phyloP scores from a whole-genome alignment of 306 rosid species.

The Cucurbita maxima region DNA sequence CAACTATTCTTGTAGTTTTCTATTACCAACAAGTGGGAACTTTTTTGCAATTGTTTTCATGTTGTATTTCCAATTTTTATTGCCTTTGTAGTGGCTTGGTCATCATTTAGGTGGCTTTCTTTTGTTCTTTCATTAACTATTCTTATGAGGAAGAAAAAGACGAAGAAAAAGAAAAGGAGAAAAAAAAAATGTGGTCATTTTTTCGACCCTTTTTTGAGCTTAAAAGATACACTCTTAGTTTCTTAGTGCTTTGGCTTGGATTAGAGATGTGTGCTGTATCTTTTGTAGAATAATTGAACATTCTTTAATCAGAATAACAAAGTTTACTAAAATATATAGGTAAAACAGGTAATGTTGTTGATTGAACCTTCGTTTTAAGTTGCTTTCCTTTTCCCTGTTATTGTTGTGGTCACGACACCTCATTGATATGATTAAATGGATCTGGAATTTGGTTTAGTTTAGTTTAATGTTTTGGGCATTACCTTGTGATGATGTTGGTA shows the following conservation, averaged over 20 bases:
- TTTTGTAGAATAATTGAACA: background rate
- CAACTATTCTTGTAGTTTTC: background rate
- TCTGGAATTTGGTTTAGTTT: too few relatives aligned
- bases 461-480: too few relatives aligned
- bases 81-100: background rate
- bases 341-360: background rate
- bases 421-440: too few relatives aligned
- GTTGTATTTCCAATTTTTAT: background rate
- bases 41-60: background rate
- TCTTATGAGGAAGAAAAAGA: background rate
- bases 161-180: background rate
- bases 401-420: background rate
- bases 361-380: background rate
- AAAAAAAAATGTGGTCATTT: background rate
- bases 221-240: background rate
- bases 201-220: background rate
- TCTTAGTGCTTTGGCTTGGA: background rate
- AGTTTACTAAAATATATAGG: background rate
- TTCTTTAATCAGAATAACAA: background rate
- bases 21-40: background rate
- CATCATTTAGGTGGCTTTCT: background rate
- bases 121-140: background rate
- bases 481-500: too few relatives aligned
- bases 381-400: background rate
- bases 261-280: background rate